phyloP scores from a whole-genome alignment of 2,329 filamentous ascomycete genomes.

The Pseudogymnoascus sp. region DNA sequence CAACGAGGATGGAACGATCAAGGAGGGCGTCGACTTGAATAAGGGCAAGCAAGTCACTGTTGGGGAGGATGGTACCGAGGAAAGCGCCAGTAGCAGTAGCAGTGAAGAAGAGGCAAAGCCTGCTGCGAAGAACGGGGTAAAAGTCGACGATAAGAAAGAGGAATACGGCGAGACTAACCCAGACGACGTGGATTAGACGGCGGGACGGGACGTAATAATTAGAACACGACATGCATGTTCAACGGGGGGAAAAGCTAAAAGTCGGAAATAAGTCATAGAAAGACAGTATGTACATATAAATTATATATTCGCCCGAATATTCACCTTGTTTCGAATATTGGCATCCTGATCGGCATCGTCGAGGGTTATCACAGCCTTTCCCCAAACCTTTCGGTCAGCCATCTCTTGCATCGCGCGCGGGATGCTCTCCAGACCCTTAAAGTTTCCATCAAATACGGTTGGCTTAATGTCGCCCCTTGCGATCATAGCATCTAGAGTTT shows the following conservation, averaged over 20 bases:
- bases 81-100: conserved; percentile 10
- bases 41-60: conserved; percentile 18
- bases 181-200: conserved; percentile 24
- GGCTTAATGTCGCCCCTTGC: conserved; percentile 41
- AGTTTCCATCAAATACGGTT: conserved; percentile 40
- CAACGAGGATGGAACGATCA: conserved; percentile 49
- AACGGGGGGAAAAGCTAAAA: background rate
- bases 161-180: conserved; percentile 17
- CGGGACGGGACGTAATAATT: conserved; percentile 1
- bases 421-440: conserved; percentile 42
- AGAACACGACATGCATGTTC: background rate
- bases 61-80: conserved; percentile 13
- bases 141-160: conserved; percentile 13
- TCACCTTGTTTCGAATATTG: background rate
- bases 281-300: conserved; percentile 5
- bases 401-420: conserved; percentile 44
- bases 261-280: background rate
- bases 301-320: conserved; percentile 2
- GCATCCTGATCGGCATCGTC: conserved; percentile 15
- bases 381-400: conserved; percentile 41
- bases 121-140: conserved; percentile 11
- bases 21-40: conserved; percentile 27
- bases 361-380: conserved; percentile 46
- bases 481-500: conserved; percentile 41
- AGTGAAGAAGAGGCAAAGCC: conserved; percentile 13